A percentile compares a stretch with the other conserved stretches of the same genome.
These are phyloP conservation scores for Fusarium anthophilum DNA, from an alignment of 2,329 filamentous ascomycete species.

Conservation along the genomic window DNA sequence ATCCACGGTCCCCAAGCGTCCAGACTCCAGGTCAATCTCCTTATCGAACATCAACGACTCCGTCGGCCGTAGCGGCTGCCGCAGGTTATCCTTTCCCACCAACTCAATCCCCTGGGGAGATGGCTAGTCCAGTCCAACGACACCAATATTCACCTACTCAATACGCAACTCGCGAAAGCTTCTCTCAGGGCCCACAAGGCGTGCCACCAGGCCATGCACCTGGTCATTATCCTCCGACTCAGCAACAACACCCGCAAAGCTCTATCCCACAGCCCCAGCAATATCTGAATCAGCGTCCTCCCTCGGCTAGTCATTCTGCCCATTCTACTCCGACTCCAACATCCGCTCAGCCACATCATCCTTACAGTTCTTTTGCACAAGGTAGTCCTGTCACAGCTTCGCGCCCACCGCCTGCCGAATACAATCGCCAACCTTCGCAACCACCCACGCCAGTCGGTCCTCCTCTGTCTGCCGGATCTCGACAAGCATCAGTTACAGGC, in stretches of 20 bases:
- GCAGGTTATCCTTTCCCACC: conserved; percentile 63
- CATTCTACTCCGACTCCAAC: conserved; percentile 70
- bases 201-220: conserved; percentile 20
- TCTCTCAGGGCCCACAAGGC: conserved; percentile 49
- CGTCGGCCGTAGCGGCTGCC: conserved; percentile 51
- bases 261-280: conserved; percentile 57
- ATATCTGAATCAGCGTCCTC: conserved; percentile 60
- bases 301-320: conserved; percentile 66
- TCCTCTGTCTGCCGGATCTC: conserved; percentile 55
- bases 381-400: conserved; percentile 62
- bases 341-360: conserved; percentile 67
- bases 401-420: conserved; percentile 55
- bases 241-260: conserved; percentile 36
- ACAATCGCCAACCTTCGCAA: conserved; percentile 62
- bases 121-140: conserved; percentile 61
- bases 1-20: conserved; percentile 61
- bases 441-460: conserved; percentile 64
- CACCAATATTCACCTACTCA: conserved; percentile 60
- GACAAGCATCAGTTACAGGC: conserved; percentile 53
- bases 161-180: conserved; percentile 57
- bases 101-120: conserved; percentile 52
- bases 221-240: conserved; percentile 46
- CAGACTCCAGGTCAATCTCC: conserved; percentile 55
- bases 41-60: conserved; percentile 60
- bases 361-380: conserved; percentile 61